Evolutionary conservation across 306 rosid species (phyloP).

Genomic region (Corylus americana): DNA sequence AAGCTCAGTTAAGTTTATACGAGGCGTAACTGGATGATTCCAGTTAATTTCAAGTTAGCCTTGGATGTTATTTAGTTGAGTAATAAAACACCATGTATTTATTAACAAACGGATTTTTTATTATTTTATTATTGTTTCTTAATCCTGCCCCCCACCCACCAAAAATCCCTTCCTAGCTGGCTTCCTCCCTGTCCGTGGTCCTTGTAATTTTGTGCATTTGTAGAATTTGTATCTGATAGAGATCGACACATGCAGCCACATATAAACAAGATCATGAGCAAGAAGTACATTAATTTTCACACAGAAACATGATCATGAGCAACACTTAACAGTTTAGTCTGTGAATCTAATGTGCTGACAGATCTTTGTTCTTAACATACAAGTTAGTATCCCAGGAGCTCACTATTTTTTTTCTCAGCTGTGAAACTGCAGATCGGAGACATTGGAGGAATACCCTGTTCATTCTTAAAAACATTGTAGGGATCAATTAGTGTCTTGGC

Average conservation of each 20-base stretch:
- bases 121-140: no score
- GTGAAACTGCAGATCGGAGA: constrained; percentile 5
- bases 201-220: neutral
- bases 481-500: constrained; percentile 73
- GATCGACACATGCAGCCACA: no score
- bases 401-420: constrained; percentile 2
- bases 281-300: constrained; percentile 13
- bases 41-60: no score
- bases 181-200: neutral
- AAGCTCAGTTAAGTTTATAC: neutral
- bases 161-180: no score
- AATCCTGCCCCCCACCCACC: no score
- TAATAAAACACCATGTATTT: no score
- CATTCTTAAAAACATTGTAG: constrained; percentile 55
- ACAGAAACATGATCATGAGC: neutral
- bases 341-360: constrained; percentile 1
- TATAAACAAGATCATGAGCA: no score
- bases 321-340: neutral
- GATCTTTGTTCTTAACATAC: neutral
- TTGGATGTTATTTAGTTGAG: no score
- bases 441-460: constrained; percentile 73
- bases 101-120: no score
- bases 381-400: neutral
- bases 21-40: neutral
- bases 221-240: neutral